Percentiles rank a stretch among this genome's conserved stretches.
phyloP scores from a whole-genome alignment of 1,284 basidiomycete species.

The Quambalaria eucalypti region DNA sequence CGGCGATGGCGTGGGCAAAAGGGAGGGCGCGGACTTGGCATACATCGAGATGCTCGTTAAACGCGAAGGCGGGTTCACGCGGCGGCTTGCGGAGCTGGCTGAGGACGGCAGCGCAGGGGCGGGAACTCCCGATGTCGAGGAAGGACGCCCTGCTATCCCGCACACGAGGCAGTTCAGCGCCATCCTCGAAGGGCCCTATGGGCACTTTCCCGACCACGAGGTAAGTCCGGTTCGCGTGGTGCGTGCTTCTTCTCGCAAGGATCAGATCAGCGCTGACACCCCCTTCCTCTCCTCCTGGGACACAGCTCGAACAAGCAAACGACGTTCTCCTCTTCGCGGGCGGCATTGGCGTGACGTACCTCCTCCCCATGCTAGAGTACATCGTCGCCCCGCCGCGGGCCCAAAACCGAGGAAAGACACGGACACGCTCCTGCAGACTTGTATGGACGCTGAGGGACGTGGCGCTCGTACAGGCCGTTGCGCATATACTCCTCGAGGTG shows the following conservation, averaged over 20 bases:
- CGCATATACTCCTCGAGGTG: not conserved
- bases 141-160: not conserved
- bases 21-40: not conserved
- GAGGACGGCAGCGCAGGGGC: no score
- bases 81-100: conserved; percentile 4
- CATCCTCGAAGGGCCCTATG: conserved; percentile 25
- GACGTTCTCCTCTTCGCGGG: conserved; percentile 16
- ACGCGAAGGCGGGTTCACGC: conserved; percentile 18
- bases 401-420: not conserved
- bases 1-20: not conserved
- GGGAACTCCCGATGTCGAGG: not conserved
- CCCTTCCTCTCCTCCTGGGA: no score
- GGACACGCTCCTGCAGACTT: not conserved
- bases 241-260: no score
- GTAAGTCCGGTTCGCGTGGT: no score
- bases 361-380: conserved; percentile 14
- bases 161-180: conserved; percentile 5
- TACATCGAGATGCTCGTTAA: conserved; percentile 21
- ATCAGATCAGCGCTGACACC: no score
- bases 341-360: conserved; percentile 25
- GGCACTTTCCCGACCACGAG: not conserved
- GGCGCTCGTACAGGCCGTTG: not conserved
- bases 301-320: not conserved
- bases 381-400: not conserved
- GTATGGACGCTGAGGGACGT: not conserved